These are phyloP conservation scores for Brasenia schreberi DNA, from an alignment of 164 flowering plant genomes.

Conservation along the genomic window DNA sequence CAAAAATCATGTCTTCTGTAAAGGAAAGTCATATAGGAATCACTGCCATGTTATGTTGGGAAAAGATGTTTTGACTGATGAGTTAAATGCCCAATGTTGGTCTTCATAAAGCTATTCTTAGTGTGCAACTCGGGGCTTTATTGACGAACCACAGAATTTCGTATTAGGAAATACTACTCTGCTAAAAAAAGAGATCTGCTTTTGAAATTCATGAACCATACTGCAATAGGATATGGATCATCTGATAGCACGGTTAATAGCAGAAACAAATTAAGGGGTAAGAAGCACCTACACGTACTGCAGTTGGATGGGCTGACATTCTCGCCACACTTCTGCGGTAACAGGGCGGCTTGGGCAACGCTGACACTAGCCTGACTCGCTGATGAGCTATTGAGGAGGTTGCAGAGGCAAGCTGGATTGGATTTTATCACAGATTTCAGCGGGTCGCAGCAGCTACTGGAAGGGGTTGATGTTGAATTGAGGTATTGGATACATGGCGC, in stretches of 20 bases:
- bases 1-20: too few relatives aligned
- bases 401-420: slow-evolving; percentile 49
- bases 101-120: neutral
- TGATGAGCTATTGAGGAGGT: slow-evolving; percentile 24
- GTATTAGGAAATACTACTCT: too few relatives aligned
- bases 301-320: slow-evolving; percentile 51
- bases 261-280: neutral
- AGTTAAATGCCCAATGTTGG: too few relatives aligned
- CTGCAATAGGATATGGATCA: too few relatives aligned
- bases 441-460: slow-evolving; percentile 49
- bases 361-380: slow-evolving; percentile 41
- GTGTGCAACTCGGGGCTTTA: too few relatives aligned
- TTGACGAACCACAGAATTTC: neutral
- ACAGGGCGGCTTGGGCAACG: slow-evolving; percentile 27
- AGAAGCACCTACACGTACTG: slow-evolving; percentile 13
- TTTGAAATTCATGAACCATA: neutral
- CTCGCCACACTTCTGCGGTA: slow-evolving; percentile 58
- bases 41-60: too few relatives aligned
- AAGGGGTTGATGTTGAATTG: slow-evolving; percentile 28
- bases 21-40: too few relatives aligned
- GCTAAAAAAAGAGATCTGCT: neutral
- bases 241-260: neutral
- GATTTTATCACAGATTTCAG: slow-evolving; percentile 40
- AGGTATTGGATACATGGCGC: slow-evolving; percentile 55
- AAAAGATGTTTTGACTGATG: too few relatives aligned